Percentiles rank a stretch among this genome's conserved stretches.
These are phyloP conservation scores for Talaromyces amestolkiae DNA, from an alignment of 2,329 filamentous ascomycete genomes.

Conservation along the genomic window DNA sequence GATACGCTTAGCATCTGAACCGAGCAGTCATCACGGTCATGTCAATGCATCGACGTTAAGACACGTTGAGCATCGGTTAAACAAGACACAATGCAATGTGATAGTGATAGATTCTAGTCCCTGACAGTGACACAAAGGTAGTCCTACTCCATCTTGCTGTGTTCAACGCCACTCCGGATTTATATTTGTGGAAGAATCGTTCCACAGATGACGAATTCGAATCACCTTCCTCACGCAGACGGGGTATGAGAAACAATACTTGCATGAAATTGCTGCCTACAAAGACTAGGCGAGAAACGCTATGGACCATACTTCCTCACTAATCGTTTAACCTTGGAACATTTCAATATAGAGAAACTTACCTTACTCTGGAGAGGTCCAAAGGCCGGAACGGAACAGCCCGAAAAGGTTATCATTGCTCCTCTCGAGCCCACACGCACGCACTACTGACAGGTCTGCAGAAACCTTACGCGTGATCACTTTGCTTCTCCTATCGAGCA, in stretches of 20 bases:
- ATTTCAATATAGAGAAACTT: neutral
- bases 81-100: neutral
- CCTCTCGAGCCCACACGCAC: neutral
- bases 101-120: slow-evolving; percentile 4
- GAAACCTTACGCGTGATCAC: slow-evolving; percentile 3
- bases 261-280: neutral
- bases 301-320: neutral
- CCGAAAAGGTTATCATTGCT: neutral
- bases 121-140: slow-evolving; percentile 6
- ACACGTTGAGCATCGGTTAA: neutral
- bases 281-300: neutral
- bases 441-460: neutral
- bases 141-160: neutral
- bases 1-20: neutral
- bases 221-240: neutral
- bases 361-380: neutral
- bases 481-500: neutral
- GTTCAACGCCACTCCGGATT: neutral
- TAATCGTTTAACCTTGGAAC: neutral
- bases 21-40: neutral
- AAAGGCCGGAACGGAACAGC: neutral
- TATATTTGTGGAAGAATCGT: neutral
- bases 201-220: slow-evolving; percentile 2
- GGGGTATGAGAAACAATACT: neutral
- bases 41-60: slow-evolving; percentile 5